These are phyloP conservation scores for Panaeolus papilionaceus DNA, from an alignment of 768 basidiomycete genomes.

Conservation along the genomic window DNA sequence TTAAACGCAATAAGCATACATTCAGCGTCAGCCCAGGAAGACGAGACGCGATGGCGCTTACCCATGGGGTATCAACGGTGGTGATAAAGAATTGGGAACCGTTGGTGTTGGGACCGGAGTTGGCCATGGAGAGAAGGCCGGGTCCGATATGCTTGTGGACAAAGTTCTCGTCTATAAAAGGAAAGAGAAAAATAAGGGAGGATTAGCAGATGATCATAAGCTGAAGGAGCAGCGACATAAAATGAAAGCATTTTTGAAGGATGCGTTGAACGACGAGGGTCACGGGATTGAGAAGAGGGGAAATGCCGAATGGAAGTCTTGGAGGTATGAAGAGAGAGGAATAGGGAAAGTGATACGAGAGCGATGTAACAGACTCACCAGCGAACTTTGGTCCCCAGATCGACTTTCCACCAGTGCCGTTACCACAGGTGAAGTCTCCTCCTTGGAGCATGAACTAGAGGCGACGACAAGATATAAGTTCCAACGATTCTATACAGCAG, in stretches of 20 bases:
- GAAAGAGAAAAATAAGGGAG: not conserved
- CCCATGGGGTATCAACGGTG: slow-evolving; percentile 79
- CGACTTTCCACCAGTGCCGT: slow-evolving; percentile 84
- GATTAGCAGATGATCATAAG: not conserved
- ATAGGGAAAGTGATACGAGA: not conserved
- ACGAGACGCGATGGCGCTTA: slow-evolving; percentile 34
- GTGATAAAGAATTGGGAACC: slow-evolving; percentile 95
- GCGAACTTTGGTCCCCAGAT: slow-evolving; percentile 76
- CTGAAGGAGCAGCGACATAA: not conserved
- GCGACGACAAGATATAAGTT: not conserved
- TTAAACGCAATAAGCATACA: not conserved
- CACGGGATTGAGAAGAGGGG: not conserved
- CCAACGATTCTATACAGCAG: not conserved
- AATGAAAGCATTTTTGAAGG: not conserved
- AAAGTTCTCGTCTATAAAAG: slow-evolving; percentile 81
- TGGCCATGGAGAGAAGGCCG: slow-evolving; percentile 81
- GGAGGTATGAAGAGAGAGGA: not conserved
- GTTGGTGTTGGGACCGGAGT: slow-evolving; percentile 84
- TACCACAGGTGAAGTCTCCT: slow-evolving; percentile 78
- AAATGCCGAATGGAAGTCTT: not conserved
- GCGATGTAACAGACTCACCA: slow-evolving; percentile 44
- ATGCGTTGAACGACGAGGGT: not conserved
- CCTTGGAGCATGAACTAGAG: slow-evolving; percentile 85
- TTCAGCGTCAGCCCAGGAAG: not conserved
- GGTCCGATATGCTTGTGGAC: slow-evolving; percentile 73